Percentiles rank a stretch among this genome's conserved stretches.
Evolutionary conservation across 192 early-diverging fungal species (phyloP).

Genomic region (Coemansia sp.): DNA sequence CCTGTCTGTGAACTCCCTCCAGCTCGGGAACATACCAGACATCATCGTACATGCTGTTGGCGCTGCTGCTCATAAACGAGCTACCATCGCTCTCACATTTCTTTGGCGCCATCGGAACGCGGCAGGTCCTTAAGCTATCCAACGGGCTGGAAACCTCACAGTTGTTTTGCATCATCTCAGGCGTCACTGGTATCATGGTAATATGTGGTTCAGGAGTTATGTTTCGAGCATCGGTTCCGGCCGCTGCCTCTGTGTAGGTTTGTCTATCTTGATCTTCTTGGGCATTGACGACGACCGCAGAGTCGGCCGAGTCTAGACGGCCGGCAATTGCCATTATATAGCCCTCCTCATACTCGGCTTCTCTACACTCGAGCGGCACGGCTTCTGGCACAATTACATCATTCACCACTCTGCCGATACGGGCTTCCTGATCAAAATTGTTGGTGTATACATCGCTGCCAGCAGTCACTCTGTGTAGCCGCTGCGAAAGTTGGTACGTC

Average conservation of each 20-base stretch:
- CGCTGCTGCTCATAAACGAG: slow-evolving; percentile 32
- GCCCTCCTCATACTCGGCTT: slow-evolving; percentile 23
- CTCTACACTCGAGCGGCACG: slow-evolving; percentile 29
- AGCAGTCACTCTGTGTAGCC: slow-evolving; percentile 55
- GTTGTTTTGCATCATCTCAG: slow-evolving; percentile 3
- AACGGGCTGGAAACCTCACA: slow-evolving; percentile 25
- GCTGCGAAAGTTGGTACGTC: slow-evolving; percentile 65
- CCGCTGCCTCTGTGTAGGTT: not conserved
- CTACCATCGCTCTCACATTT: slow-evolving; percentile 35
- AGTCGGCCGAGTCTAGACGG: slow-evolving; percentile 37
- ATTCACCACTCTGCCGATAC: slow-evolving; percentile 46
- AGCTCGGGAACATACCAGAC: slow-evolving; percentile 36
- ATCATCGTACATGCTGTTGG: slow-evolving; percentile 39
- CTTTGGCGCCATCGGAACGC: slow-evolving; percentile 25
- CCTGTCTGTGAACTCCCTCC: slow-evolving; percentile 16
- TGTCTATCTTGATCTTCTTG: not conserved
- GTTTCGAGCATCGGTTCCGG: not conserved
- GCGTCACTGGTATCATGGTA: slow-evolving; percentile 6
- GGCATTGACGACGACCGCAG: slow-evolving; percentile 21
- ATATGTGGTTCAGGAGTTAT: slow-evolving; percentile 1
- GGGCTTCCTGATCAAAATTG: slow-evolving; percentile 51
- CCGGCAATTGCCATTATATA: slow-evolving; percentile 47
- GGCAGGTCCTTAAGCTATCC: slow-evolving; percentile 23
- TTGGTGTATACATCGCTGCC: slow-evolving; percentile 47
- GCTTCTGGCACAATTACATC: slow-evolving; percentile 39